phyloP scores from a whole-genome alignment of 208 protist genomes.

The Borovskyia barvae region DNA sequence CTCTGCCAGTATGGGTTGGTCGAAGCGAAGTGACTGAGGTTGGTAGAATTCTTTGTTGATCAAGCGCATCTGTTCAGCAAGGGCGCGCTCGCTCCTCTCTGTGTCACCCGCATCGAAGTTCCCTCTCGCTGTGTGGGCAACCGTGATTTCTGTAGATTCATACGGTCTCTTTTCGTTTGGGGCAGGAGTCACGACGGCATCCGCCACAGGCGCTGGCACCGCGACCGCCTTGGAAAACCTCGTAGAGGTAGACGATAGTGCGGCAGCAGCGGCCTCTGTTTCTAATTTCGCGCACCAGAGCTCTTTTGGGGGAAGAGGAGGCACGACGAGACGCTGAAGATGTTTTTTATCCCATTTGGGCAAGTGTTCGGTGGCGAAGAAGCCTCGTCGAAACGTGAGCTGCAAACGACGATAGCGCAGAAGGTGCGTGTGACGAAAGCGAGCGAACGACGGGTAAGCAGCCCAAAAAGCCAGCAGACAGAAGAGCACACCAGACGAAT shows the following conservation, averaged over 20 bases:
- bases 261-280: background rate
- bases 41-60: slow-evolving; percentile 38
- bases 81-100: slow-evolving; percentile 19
- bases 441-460: slow-evolving; percentile 62
- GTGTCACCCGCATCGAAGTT: slow-evolving; percentile 29
- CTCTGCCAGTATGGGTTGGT: background rate
- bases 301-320: slow-evolving; percentile 6
- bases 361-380: slow-evolving; percentile 70
- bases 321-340: slow-evolving; percentile 55
- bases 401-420: slow-evolving; percentile 59
- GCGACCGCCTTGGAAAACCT: background rate
- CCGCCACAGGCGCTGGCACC: slow-evolving; percentile 5
- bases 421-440: slow-evolving; percentile 59
- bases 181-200: background rate
- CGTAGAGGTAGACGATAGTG: background rate
- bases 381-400: slow-evolving; percentile 43
- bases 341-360: slow-evolving; percentile 77
- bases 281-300: background rate
- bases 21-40: slow-evolving; percentile 10
- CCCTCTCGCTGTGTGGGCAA: slow-evolving; percentile 1
- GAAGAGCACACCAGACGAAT: slow-evolving; percentile 64
- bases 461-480: slow-evolving; percentile 50
- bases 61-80: slow-evolving; percentile 14
- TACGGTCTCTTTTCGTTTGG: background rate
- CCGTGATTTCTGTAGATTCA: slow-evolving; percentile 1